Percentiles rank a stretch among this genome's conserved stretches.
phyloP scores from a whole-genome alignment of 1,284 basidiomycete genomes.

The Caloboletus firmus region DNA sequence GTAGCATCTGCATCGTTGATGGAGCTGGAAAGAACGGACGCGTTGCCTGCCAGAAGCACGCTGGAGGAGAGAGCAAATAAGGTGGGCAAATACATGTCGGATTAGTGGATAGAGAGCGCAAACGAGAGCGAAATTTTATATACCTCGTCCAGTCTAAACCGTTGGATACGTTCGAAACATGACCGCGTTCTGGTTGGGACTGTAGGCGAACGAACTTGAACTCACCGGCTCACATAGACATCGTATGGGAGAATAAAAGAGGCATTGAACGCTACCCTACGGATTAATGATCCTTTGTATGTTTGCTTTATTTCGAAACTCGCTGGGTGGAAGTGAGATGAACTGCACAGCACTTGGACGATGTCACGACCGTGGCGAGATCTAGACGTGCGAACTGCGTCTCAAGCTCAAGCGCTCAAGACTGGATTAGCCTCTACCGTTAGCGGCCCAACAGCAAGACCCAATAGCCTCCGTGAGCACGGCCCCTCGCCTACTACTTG shows the following conservation, averaged over 20 bases:
- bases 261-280: not conserved
- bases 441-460: no score
- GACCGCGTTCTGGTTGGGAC: conserved; percentile 12
- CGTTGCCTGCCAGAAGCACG: conserved; percentile 37
- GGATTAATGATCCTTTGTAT: not conserved
- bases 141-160: not conserved
- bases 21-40: conserved; percentile 16
- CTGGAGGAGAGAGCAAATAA: conserved; percentile 14
- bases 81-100: conserved; percentile 11
- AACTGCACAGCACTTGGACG: no score
- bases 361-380: no score
- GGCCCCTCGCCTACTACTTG: no score
- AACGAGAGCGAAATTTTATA: conserved; percentile 3
- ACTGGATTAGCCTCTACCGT: not conserved
- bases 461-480: not conserved
- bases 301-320: not conserved
- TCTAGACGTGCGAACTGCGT: not conserved
- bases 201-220: not conserved
- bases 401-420: no score
- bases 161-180: conserved; percentile 14
- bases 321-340: not conserved
- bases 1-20: not conserved
- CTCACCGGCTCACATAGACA: not conserved
- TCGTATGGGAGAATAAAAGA: not conserved
- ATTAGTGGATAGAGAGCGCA: not conserved